phyloP scores from a whole-genome alignment of 2,329 filamentous ascomycete species.

The Helicocarpus griseus region DNA sequence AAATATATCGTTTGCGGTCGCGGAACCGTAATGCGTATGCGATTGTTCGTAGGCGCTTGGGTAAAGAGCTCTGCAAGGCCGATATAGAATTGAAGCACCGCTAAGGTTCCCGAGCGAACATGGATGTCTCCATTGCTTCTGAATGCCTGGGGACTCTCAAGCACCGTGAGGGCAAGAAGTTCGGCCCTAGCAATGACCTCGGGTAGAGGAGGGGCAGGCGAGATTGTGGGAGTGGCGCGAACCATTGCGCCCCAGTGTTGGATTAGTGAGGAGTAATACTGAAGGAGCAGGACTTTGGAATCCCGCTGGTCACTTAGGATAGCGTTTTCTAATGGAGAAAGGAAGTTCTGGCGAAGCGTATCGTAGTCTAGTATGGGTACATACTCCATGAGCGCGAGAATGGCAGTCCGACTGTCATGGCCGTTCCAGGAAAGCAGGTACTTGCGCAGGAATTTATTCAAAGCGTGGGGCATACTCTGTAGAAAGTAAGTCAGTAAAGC shows the following conservation, averaged over 20 bases:
- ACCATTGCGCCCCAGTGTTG: slow-evolving; percentile 41
- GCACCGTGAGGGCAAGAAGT: slow-evolving; percentile 48
- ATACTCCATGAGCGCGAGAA: slow-evolving; percentile 26
- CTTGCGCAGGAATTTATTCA: slow-evolving; percentile 31
- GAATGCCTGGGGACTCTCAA: slow-evolving; percentile 42
- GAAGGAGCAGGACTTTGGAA: slow-evolving; percentile 52
- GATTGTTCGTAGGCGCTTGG: slow-evolving; percentile 40
- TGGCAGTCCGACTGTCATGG: slow-evolving; percentile 39
- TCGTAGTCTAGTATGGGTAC: slow-evolving; percentile 22
- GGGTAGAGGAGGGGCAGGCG: slow-evolving; percentile 17
- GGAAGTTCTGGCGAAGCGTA: slow-evolving; percentile 27
- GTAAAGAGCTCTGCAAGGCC: slow-evolving; percentile 49
- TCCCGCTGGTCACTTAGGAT: slow-evolving; percentile 28
- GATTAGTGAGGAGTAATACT: slow-evolving; percentile 59
- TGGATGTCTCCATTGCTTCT: background rate
- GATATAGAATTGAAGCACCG: slow-evolving; percentile 61
- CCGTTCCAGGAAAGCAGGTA: slow-evolving; percentile 58
- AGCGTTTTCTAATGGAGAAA: slow-evolving; percentile 32
- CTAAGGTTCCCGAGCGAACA: slow-evolving; percentile 36
- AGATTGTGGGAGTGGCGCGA: slow-evolving; percentile 17
- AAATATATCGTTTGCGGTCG: slow-evolving; percentile 59
- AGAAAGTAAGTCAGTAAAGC: slow-evolving; percentile 1
- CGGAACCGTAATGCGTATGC: slow-evolving; percentile 59
- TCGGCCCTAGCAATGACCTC: slow-evolving; percentile 43
- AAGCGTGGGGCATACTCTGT: slow-evolving; percentile 25